Evolutionary conservation across 805 yeast genomes (phyloP).

Genomic region (Kockiozyma suomiensis): DNA sequence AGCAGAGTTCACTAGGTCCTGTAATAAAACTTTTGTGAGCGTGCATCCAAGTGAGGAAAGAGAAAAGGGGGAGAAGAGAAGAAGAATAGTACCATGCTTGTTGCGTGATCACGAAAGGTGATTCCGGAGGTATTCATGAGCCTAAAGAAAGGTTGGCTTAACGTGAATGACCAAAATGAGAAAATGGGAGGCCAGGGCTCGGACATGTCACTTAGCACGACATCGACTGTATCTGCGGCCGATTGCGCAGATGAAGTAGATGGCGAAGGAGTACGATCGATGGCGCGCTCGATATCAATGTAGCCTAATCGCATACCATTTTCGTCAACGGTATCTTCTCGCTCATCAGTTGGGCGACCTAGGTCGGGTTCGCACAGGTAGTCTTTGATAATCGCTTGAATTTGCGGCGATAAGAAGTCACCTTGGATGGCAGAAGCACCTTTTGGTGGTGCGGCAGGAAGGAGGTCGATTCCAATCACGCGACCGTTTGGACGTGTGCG

Average conservation of each 20-base stretch:
- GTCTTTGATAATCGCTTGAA: slow-evolving; percentile 59
- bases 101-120: slow-evolving; percentile 75
- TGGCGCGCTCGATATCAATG: slow-evolving; percentile 37
- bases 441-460: slow-evolving; percentile 74
- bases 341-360: slow-evolving; percentile 34
- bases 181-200: slow-evolving; percentile 55
- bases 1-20: slow-evolving; percentile 91
- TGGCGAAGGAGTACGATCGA: not conserved
- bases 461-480: slow-evolving; percentile 79
- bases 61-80: not conserved
- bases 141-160: slow-evolving; percentile 83
- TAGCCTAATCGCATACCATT: slow-evolving; percentile 26
- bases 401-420: slow-evolving; percentile 68
- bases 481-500: slow-evolving; percentile 54
- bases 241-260: slow-evolving; percentile 14
- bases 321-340: not conserved
- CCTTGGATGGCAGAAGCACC: slow-evolving; percentile 87
- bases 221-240: slow-evolving; percentile 55
- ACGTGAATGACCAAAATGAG: slow-evolving; percentile 61
- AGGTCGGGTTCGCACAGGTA: slow-evolving; percentile 48
- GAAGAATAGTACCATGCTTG: slow-evolving; percentile 62
- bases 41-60: not conserved
- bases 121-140: slow-evolving; percentile 90
- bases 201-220: slow-evolving; percentile 81
- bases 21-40: not conserved